A percentile compares a stretch with the other conserved stretches of the same genome.
phyloP scores from a whole-genome alignment of 495 filamentous ascomycete species.

The Hypomontagnella submonticulosa region DNA sequence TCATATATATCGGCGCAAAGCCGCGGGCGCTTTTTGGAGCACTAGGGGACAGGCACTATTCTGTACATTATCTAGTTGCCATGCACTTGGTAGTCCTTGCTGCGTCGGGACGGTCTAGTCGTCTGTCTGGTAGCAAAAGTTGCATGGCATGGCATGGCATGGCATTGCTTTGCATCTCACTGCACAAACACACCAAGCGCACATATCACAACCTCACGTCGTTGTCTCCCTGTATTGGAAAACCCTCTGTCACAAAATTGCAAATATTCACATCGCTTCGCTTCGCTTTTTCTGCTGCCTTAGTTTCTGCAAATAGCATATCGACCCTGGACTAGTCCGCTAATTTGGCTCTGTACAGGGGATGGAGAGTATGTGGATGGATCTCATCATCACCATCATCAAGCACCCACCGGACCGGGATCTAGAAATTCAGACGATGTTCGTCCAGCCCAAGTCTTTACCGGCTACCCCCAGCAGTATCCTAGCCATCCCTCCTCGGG shows the following conservation, averaged over 20 bases:
- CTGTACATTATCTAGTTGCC: conserved; percentile 53
- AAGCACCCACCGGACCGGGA: conserved; percentile 54
- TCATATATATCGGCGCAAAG: conserved; percentile 50
- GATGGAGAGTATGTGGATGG: conserved; percentile 66
- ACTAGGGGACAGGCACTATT: conserved; percentile 49
- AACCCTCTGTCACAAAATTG: conserved; percentile 44
- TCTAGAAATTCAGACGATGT: conserved; percentile 62
- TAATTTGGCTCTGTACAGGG: conserved; percentile 52
- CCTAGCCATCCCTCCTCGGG: conserved; percentile 59
- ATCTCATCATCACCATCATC: conserved; percentile 72
- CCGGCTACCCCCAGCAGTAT: conserved; percentile 74
- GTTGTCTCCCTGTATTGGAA: conserved; percentile 48
- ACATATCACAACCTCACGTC: conserved; percentile 53
- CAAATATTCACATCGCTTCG: conserved; percentile 43
- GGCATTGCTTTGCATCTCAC: conserved; percentile 50
- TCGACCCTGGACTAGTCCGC: conserved; percentile 42
- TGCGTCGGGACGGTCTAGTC: conserved; percentile 43
- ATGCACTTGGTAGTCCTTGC: conserved; percentile 48
- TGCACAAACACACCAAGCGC: conserved; percentile 52
- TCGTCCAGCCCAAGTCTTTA: conserved; percentile 81
- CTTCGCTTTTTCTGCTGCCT: conserved; percentile 44
- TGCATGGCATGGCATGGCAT: conserved; percentile 45
- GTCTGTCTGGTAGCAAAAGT: conserved; percentile 47
- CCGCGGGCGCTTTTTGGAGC: conserved; percentile 47
- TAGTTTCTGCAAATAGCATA: conserved; percentile 48